These are phyloP conservation scores for Ogataea nitratoaversa DNA, from an alignment of 805 yeast genomes.

Conservation along the genomic window DNA sequence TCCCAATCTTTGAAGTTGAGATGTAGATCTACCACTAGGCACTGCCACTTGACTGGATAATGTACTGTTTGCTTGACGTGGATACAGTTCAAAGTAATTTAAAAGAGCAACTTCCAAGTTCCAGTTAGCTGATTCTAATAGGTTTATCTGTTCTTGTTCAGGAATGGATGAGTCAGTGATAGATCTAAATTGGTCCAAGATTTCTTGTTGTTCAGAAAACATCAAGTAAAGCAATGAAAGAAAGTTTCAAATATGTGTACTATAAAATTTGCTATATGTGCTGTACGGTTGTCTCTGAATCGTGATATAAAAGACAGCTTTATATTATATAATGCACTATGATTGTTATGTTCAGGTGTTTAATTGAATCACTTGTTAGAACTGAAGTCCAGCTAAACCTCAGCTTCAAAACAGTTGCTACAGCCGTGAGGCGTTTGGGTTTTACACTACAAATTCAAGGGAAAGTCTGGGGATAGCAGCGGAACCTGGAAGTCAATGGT, in stretches of 20 bases:
- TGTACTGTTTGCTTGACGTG: slow-evolving; percentile 14
- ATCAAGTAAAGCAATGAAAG: background rate
- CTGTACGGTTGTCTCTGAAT: no score
- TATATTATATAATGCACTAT: no score
- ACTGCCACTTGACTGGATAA: slow-evolving; percentile 8
- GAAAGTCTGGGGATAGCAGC: background rate
- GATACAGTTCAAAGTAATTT: slow-evolving; percentile 20
- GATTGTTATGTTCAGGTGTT: no score
- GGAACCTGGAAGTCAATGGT: no score
- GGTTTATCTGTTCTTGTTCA: slow-evolving; percentile 15
- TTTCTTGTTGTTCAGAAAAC: slow-evolving; percentile 15
- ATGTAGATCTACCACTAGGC: slow-evolving; percentile 2
- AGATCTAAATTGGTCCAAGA: slow-evolving; percentile 16
- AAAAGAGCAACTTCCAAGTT: slow-evolving; percentile 25
- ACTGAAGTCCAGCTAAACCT: no score
- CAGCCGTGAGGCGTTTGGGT: background rate
- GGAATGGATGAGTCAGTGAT: slow-evolving; percentile 14
- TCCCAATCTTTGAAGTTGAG: slow-evolving; percentile 1
- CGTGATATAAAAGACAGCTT: no score
- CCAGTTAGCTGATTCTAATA: slow-evolving; percentile 24
- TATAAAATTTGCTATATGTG: no score
- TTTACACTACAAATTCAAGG: background rate
- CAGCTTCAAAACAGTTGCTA: no score
- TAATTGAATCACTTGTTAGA: no score
- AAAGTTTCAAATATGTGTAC: no score